A percentile compares a stretch with the other conserved stretches of the same genome.
Conservation (phyloP, 1,284 basidiomycete species). For the Coniferiporia sulphurascens region DNA sequence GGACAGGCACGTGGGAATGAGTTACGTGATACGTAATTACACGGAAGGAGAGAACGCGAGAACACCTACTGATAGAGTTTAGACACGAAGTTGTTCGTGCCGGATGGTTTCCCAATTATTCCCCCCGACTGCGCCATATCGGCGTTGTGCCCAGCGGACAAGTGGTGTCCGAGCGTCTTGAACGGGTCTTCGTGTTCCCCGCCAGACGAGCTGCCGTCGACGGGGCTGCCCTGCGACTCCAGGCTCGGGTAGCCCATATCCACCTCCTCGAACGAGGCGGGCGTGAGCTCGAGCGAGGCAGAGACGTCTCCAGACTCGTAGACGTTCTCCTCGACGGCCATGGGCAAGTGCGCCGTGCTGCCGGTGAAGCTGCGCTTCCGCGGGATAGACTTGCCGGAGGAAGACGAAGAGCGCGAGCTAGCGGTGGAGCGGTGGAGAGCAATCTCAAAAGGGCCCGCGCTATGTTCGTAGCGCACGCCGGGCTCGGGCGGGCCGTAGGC, state of each 20-base stretch:
- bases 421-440: slow-evolving; percentile 14
- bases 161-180: slow-evolving; percentile 12
- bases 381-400: slow-evolving; percentile 46
- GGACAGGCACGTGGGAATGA: background rate
- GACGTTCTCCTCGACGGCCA: slow-evolving; percentile 5
- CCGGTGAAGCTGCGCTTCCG: slow-evolving; percentile 57
- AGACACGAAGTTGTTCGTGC: slow-evolving; percentile 77
- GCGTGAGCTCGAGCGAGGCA: slow-evolving; percentile 26
- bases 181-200: slow-evolving; percentile 33
- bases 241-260: slow-evolving; percentile 37
- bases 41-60: slow-evolving; percentile 4
- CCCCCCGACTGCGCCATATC: slow-evolving; percentile 35
- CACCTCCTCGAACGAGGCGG: slow-evolving; percentile 35
- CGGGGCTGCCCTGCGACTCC: slow-evolving; percentile 42
- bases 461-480: slow-evolving; percentile 8
- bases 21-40: background rate
- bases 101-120: slow-evolving; percentile 57
- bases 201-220: slow-evolving; percentile 49
- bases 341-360: background rate
- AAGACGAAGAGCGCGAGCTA: slow-evolving; percentile 31
- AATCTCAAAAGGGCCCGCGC: background rate
- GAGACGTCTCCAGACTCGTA: slow-evolving; percentile 10
- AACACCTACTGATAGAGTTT: slow-evolving; percentile 73
- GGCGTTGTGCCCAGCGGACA: slow-evolving; percentile 16
- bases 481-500: slow-evolving; percentile 16